phyloP scores from a whole-genome alignment of 2,329 filamentous ascomycete genomes.

The Pyricularia sp. region DNA sequence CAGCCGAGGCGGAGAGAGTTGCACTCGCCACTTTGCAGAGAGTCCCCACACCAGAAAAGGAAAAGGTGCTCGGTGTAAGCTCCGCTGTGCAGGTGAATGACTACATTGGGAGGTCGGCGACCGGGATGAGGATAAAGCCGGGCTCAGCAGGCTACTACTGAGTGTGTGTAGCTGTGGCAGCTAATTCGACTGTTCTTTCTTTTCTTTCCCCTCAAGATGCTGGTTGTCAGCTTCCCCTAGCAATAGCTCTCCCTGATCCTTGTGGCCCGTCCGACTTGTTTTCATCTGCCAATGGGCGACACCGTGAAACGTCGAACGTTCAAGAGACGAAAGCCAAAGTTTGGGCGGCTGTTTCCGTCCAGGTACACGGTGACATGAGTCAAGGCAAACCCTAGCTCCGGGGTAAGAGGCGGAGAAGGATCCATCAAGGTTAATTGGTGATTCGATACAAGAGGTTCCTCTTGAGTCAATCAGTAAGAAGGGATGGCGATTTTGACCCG shows the following conservation, averaged over 20 bases:
- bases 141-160: not conserved
- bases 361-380: not conserved
- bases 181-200: not conserved
- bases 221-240: not conserved
- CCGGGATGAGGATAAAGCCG: constrained; percentile 1
- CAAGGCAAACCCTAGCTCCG: not conserved
- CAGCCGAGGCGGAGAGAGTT: constrained; percentile 1
- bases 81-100: constrained; percentile 3
- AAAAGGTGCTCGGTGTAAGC: not conserved
- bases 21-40: constrained; percentile 2
- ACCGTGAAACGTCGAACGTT: no score
- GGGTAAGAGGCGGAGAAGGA: not conserved
- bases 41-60: not conserved
- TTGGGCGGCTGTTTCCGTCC: not conserved
- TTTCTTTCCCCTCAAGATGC: not conserved
- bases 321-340: not conserved
- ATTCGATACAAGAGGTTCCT: not conserved
- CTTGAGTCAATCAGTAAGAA: not conserved
- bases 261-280: not conserved
- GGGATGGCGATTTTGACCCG: not conserved
- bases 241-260: not conserved
- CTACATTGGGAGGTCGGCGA: constrained; percentile 1
- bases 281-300: not conserved
- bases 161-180: not conserved
- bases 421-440: not conserved